These are phyloP conservation scores for Suillus spraguei DNA, from an alignment of 768 basidiomycete genomes.

Conservation along the genomic window DNA sequence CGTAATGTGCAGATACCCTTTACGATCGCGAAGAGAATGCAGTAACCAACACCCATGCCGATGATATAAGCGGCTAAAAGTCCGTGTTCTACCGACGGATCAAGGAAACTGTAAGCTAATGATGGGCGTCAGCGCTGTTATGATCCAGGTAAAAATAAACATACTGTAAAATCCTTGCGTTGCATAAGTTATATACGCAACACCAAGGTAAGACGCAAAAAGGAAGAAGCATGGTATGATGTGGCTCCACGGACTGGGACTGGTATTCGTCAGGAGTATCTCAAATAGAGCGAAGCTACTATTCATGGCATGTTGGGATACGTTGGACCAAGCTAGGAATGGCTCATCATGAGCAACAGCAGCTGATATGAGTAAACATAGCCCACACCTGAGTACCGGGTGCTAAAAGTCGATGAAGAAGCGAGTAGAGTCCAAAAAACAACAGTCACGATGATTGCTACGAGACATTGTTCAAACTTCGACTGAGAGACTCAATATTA, in stretches of 20 bases:
- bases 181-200: constrained; percentile 67
- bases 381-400: constrained; percentile 41
- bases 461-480: not conserved
- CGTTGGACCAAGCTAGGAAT: constrained; percentile 56
- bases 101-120: constrained; percentile 68
- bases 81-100: constrained; percentile 46
- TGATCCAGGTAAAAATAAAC: constrained; percentile 23
- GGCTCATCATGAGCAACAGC: constrained; percentile 7
- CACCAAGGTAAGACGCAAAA: constrained; percentile 58
- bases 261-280: constrained; percentile 53
- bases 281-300: constrained; percentile 58
- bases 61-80: constrained; percentile 63
- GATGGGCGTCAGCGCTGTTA: constrained; percentile 10
- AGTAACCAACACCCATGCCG: constrained; percentile 55
- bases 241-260: constrained; percentile 54
- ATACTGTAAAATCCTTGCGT: constrained; percentile 68
- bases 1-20: constrained; percentile 45
- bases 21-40: constrained; percentile 53
- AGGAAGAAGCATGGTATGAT: constrained; percentile 49
- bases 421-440: constrained; percentile 65
- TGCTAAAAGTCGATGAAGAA: constrained; percentile 41
- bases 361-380: not conserved
- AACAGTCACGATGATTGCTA: constrained; percentile 65
- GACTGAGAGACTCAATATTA: not conserved
- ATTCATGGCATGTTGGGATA: constrained; percentile 67